Percentiles rank a stretch among this genome's conserved stretches.
Evolutionary conservation across 2,329 filamentous ascomycete genomes (phyloP).

Genomic region (Stenocarpella maydis): DNA sequence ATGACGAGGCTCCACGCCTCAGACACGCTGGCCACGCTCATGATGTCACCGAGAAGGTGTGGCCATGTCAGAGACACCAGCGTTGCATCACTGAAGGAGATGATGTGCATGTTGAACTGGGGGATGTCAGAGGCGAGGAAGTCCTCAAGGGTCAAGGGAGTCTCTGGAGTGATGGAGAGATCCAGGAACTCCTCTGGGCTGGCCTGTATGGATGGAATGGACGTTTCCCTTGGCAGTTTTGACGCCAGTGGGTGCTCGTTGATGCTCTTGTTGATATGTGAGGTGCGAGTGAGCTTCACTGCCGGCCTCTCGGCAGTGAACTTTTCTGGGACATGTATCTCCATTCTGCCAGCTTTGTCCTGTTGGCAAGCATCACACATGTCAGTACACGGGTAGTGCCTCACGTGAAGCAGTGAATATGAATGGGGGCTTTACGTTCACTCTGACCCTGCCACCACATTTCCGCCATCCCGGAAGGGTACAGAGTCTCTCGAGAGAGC

Average conservation of each 20-base stretch:
- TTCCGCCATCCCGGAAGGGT: slow-evolving; percentile 40
- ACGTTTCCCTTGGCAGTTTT: slow-evolving; percentile 40
- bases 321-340: slow-evolving; percentile 50
- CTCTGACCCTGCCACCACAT: slow-evolving; percentile 40
- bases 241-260: slow-evolving; percentile 47
- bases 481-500: slow-evolving; percentile 26
- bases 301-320: slow-evolving; percentile 47
- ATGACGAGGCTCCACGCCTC: slow-evolving; percentile 48
- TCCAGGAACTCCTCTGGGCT: slow-evolving; percentile 39
- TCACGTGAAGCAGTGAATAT: neutral
- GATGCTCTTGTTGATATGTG: slow-evolving; percentile 41
- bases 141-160: slow-evolving; percentile 44
- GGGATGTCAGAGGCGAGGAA: slow-evolving; percentile 50
- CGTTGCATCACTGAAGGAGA: slow-evolving; percentile 52
- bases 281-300: slow-evolving; percentile 44
- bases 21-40: slow-evolving; percentile 48
- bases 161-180: slow-evolving; percentile 37
- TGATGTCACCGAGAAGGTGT: slow-evolving; percentile 52
- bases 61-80: slow-evolving; percentile 50
- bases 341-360: slow-evolving; percentile 44
- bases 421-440: slow-evolving; percentile 34
- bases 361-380: neutral
- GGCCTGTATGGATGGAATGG: slow-evolving; percentile 40
- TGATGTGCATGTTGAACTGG: slow-evolving; percentile 51
- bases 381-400: neutral